Evolutionary conservation across 441 rosid species (phyloP).

Genomic region (Populus hybrid): DNA sequence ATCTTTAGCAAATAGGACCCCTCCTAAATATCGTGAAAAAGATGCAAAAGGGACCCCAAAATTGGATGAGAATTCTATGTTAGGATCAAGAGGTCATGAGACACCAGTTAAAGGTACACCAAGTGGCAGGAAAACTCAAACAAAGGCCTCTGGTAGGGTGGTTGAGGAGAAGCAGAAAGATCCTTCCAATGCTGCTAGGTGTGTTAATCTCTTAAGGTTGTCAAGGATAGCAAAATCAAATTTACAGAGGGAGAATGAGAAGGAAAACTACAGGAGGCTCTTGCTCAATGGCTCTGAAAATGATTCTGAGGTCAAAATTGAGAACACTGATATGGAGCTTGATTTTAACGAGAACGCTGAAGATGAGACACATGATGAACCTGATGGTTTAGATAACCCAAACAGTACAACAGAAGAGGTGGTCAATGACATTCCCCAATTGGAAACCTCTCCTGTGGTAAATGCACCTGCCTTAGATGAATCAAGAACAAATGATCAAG

Average conservation of each 20-base stretch:
- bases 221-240: slow-evolving; percentile 90
- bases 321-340: slow-evolving; percentile 96
- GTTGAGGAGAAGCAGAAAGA: slow-evolving; percentile 65
- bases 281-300: slow-evolving; percentile 69
- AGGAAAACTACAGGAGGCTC: slow-evolving; percentile 91
- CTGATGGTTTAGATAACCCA: slow-evolving; percentile 55
- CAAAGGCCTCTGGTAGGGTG: slow-evolving; percentile 52
- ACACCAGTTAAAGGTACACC: slow-evolving; percentile 64
- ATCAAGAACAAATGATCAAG: slow-evolving; percentile 45
- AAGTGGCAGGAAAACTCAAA: slow-evolving; percentile 50
- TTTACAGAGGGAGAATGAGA: slow-evolving; percentile 90
- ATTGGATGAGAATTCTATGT: slow-evolving; percentile 60
- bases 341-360: slow-evolving; percentile 83
- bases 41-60: slow-evolving; percentile 57
- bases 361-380: slow-evolving; percentile 77
- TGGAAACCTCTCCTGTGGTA: slow-evolving; percentile 37
- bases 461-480: slow-evolving; percentile 46
- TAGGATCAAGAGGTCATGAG: slow-evolving; percentile 51
- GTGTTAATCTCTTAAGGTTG: slow-evolving; percentile 79
- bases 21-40: slow-evolving; percentile 67
- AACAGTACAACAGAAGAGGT: slow-evolving; percentile 39
- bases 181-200: slow-evolving; percentile 54
- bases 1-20: slow-evolving; percentile 58
- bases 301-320: slow-evolving; percentile 84
- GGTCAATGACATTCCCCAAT: slow-evolving; percentile 33